Evolutionary conservation across 106 monocot species (phyloP).

Genomic region (Agapanthus africanus): DNA sequence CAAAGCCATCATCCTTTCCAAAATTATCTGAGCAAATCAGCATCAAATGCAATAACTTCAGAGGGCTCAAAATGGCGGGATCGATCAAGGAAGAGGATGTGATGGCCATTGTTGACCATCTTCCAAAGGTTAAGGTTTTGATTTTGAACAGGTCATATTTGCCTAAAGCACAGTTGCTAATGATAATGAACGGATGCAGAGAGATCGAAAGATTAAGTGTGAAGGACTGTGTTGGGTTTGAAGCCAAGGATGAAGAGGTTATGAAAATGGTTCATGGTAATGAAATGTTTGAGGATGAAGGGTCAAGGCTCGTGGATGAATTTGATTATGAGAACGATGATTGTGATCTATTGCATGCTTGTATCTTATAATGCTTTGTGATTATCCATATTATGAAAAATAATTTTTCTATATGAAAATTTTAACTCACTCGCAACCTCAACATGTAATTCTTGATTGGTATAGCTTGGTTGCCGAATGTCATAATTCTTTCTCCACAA

Average conservation of each 20-base stretch:
- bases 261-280: slow-evolving; percentile 9
- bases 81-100: slow-evolving; percentile 34
- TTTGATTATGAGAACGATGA: no score
- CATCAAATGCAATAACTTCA: slow-evolving; percentile 23
- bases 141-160: slow-evolving; percentile 31
- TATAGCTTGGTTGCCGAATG: no score
- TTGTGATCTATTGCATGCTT: no score
- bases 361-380: no score
- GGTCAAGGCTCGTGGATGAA: no score
- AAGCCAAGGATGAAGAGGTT: slow-evolving; percentile 32
- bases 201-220: slow-evolving; percentile 29
- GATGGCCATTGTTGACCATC: slow-evolving; percentile 6
- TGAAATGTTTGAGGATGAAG: slow-evolving; percentile 24
- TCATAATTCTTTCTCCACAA: no score
- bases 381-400: no score
- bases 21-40: slow-evolving; percentile 22
- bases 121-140: slow-evolving; percentile 25
- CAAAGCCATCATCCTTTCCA: slow-evolving; percentile 36
- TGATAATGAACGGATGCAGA: slow-evolving; percentile 26
- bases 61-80: slow-evolving; percentile 23
- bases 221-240: slow-evolving; percentile 37
- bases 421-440: no score
- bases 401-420: no score
- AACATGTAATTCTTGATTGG: no score
- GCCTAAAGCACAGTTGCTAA: slow-evolving; percentile 20